Evolutionary conservation across 2,329 filamentous ascomycete species (phyloP), one percentile per base, ranked within the genome.

Genomic region (Epichloe amarillans): DNA sequence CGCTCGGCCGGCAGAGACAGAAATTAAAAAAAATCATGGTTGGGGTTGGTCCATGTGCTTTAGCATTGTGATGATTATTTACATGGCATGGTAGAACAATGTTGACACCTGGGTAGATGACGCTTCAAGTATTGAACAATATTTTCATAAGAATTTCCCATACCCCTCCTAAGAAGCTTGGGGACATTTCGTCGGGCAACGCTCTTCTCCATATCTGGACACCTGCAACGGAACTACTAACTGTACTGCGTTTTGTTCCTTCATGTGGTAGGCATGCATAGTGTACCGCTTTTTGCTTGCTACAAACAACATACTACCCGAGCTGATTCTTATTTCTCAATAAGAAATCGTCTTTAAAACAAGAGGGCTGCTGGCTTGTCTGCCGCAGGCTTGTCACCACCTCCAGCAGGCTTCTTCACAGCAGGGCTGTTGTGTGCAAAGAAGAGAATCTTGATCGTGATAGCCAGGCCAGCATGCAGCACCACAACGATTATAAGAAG

Each of bases 391-490:
- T 52, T 51, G 50, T 56, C 55, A 37, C 61, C 60, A 7, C 53
- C 60, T 15, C 63, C 57, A 5, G 56, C 55, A 11, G 66, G 64
- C 56, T 72, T 74, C 74, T 60, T 63, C 17, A 65, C 63, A 10
- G 67, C 65, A 5, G 67, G 47, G 67, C 84, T 88, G 46, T 77
- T 82, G 58, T 87, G 82, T 58, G 89, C 90, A 69, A 98, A 98
- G 77, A 97, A 97, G 30, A 97, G 71, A 53, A 96, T 84, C 76
- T 97, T 97, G 69, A 98, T 97, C 4, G 91, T 87, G 60, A 97
- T 80, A 1, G 91, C 81, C 57, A 98, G 74, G n/a, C 85, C 93
- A 30, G 89, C 83, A 70, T 98, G 93, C 55, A 97, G 73, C 33
- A 79, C 76, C 33, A 97, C 77, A 26, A 98, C 90, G 21, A 91